phyloP scores from a whole-genome alignment of 495 filamentous ascomycete genomes.

The Neurospora tetrasperma region DNA sequence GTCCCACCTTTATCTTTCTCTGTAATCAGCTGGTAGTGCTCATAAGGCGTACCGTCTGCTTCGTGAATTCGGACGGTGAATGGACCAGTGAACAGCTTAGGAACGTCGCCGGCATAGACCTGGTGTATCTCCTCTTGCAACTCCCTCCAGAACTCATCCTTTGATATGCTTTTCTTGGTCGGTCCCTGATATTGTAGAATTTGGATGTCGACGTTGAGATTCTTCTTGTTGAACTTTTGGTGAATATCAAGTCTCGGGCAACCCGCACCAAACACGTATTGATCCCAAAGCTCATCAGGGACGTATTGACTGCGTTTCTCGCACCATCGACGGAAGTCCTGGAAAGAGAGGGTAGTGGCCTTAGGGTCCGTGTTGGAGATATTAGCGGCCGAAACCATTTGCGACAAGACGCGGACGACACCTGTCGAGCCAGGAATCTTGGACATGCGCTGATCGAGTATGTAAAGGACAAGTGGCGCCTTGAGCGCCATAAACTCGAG shows the following conservation, averaged over 20 bases:
- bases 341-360: conserved; percentile 62
- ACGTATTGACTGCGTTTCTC: conserved; percentile 81
- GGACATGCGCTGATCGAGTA: conserved; percentile 78
- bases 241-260: conserved; percentile 77
- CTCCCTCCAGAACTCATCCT: conserved; percentile 69
- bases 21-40: conserved; percentile 93
- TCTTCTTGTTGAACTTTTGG: conserved; percentile 95
- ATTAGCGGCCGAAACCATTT: conserved; percentile 70
- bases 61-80: conserved; percentile 98
- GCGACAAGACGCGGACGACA: conserved; percentile 71
- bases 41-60: conserved; percentile 95
- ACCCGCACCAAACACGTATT: conserved; percentile 83
- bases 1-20: conserved; percentile 56
- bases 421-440: conserved; percentile 79
- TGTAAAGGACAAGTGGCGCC: conserved; percentile 83
- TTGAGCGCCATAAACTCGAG: conserved; percentile 87
- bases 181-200: conserved; percentile 67
- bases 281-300: conserved; percentile 78
- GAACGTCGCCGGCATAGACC: conserved; percentile 59
- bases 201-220: conserved; percentile 85
- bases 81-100: conserved; percentile 79
- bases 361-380: conserved; percentile 59
- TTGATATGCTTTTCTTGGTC: conserved; percentile 36
- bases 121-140: conserved; percentile 64
- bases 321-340: conserved; percentile 65